Percentiles rank a stretch among this genome's conserved stretches.
Evolutionary conservation across 2,329 filamentous ascomycete genomes (phyloP).

Genomic region (Nigrospora oryzae): DNA sequence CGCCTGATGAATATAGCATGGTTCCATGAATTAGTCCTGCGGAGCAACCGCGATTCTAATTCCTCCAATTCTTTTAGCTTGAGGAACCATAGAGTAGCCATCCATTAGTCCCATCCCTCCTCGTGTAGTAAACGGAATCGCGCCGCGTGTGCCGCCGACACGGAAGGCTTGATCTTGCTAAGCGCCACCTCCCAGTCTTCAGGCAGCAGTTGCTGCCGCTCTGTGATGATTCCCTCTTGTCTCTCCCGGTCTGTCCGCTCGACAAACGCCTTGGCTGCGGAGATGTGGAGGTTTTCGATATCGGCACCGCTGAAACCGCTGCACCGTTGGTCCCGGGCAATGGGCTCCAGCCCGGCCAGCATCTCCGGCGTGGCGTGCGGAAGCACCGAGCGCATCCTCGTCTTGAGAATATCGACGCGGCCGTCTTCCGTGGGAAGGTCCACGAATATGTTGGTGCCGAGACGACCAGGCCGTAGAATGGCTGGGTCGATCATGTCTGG

Average conservation of each 20-base stretch:
- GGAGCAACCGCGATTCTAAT: too few relatives aligned
- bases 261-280: conserved; percentile 18
- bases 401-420: conserved; percentile 75
- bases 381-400: conserved; percentile 33
- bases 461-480: conserved; percentile 82
- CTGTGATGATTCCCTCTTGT: conserved; percentile 15
- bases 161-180: conserved; percentile 38
- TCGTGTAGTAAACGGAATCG: not conserved
- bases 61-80: too few relatives aligned
- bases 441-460: conserved; percentile 84
- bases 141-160: conserved; percentile 25
- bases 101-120: not conserved
- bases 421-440: conserved; percentile 74
- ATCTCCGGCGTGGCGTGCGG: conserved; percentile 17
- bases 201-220: conserved; percentile 16
- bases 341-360: conserved; percentile 38
- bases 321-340: conserved; percentile 63
- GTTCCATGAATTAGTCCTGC: too few relatives aligned
- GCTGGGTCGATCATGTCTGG: conserved; percentile 96
- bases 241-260: conserved; percentile 11
- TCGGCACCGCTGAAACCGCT: conserved; percentile 68
- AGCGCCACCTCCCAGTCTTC: conserved; percentile 47
- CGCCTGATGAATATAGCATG: too few relatives aligned
- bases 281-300: conserved; percentile 41
- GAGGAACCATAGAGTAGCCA: too few relatives aligned